Conservation (phyloP, 768 basidiomycete genomes). For the Astraeus odoratus region DNA sequence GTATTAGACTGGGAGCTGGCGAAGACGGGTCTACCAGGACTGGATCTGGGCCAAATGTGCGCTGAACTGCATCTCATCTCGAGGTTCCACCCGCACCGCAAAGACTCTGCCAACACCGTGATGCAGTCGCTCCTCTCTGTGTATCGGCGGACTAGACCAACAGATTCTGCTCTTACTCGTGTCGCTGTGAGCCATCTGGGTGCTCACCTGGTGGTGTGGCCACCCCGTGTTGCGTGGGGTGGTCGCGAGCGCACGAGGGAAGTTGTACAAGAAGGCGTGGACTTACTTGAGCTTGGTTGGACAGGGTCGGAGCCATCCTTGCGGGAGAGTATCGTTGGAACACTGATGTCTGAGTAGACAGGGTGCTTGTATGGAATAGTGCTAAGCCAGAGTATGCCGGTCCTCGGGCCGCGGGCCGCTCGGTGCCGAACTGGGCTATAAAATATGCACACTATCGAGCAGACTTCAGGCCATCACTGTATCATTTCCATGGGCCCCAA, state of each 20-base stretch:
- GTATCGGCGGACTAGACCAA: conserved; percentile 30
- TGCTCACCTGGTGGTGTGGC: conserved; percentile 46
- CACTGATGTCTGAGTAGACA: conserved; percentile 11
- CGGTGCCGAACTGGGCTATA: no score
- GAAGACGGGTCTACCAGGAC: conserved; percentile 48
- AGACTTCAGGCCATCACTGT: neutral
- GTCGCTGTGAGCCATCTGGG: conserved; percentile 44
- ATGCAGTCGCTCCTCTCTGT: conserved; percentile 38
- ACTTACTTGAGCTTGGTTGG: conserved; percentile 32
- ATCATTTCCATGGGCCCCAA: conserved; percentile 11
- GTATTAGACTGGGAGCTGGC: conserved; percentile 64
- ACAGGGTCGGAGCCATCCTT: conserved; percentile 21
- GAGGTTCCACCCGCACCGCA: conserved; percentile 38
- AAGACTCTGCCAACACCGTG: conserved; percentile 29
- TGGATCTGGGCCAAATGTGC: conserved; percentile 59
- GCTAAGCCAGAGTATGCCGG: no score
- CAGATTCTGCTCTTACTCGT: conserved; percentile 25
- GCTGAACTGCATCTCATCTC: conserved; percentile 50
- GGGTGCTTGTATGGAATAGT: no score
- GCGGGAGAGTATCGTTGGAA: conserved; percentile 24
- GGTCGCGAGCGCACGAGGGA: conserved; percentile 39
- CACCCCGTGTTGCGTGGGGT: conserved; percentile 47
- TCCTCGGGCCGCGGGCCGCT: no score
- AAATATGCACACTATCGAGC: neutral
- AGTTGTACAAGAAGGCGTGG: conserved; percentile 45